phyloP scores from a whole-genome alignment of 306 rosid genomes.

The Fagus crenata region DNA sequence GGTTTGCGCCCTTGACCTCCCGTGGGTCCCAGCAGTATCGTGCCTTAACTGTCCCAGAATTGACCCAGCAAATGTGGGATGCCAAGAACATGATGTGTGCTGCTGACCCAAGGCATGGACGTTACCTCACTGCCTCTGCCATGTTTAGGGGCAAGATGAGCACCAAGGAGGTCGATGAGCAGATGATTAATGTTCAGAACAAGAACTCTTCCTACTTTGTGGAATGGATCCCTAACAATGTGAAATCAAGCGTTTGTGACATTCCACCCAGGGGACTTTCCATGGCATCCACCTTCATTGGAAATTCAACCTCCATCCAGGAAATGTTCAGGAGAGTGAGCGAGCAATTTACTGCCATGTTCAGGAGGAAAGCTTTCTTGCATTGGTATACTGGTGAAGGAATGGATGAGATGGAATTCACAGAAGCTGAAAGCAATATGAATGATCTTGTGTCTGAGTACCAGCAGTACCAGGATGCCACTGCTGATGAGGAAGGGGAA shows the following conservation, averaged over 20 bases:
- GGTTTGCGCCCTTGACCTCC: constrained; percentile 60
- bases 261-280: constrained; percentile 63
- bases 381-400: constrained; percentile 69
- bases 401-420: constrained; percentile 68
- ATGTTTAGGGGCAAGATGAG: constrained; percentile 67
- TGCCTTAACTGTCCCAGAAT: constrained; percentile 56
- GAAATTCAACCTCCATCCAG: constrained; percentile 59
- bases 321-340: constrained; percentile 67
- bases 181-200: constrained; percentile 58
- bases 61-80: constrained; percentile 68
- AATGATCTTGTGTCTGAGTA: constrained; percentile 60
- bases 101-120: constrained; percentile 59
- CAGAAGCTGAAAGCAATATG: constrained; percentile 68
- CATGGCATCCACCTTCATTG: constrained; percentile 62
- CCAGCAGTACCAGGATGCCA: constrained; percentile 68
- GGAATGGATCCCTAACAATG: constrained; percentile 65
- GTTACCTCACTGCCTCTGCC: constrained; percentile 57
- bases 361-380: constrained; percentile 67
- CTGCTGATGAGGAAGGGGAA: constrained; percentile 56
- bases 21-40: constrained; percentile 64
- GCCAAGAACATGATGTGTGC: constrained; percentile 68
- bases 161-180: constrained; percentile 62
- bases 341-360: constrained; percentile 62
- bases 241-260: constrained; percentile 64
- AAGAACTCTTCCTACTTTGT: constrained; percentile 61